phyloP scores from a whole-genome alignment of 1,284 basidiomycete genomes.

The Ganoderma multipileum region DNA sequence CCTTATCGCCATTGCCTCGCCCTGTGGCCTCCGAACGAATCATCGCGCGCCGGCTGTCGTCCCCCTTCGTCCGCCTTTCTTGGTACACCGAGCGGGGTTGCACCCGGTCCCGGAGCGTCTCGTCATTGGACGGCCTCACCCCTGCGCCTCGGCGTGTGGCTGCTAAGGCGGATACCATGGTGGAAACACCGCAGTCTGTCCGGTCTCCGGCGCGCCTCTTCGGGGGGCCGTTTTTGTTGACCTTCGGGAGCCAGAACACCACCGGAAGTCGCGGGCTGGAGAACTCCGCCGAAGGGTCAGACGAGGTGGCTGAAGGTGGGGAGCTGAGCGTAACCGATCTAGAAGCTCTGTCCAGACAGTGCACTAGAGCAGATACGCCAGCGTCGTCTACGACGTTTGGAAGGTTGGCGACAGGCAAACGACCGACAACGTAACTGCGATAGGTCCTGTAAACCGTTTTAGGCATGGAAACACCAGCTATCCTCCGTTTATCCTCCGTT shows the following conservation, averaged over 20 bases:
- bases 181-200: conserved; percentile 13
- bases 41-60: conserved; percentile 15
- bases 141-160: conserved; percentile 32
- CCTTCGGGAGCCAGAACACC: conserved; percentile 28
- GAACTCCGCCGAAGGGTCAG: conserved; percentile 11
- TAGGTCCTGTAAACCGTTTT: not conserved
- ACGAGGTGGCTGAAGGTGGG: conserved; percentile 4
- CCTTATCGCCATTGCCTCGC: not conserved
- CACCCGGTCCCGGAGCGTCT: not conserved
- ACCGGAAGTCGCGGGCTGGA: conserved; percentile 9
- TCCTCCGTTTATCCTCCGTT: not conserved
- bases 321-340: conserved; percentile 1
- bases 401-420: not conserved
- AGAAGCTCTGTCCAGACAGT: conserved; percentile 10
- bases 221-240: conserved; percentile 32
- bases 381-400: conserved; percentile 27
- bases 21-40: conserved; percentile 21
- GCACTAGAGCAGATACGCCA: conserved; percentile 24
- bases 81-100: conserved; percentile 10
- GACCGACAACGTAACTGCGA: not conserved
- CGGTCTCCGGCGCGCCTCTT: conserved; percentile 18
- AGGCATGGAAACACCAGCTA: not conserved
- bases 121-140: conserved; percentile 11
- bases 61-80: conserved; percentile 9
- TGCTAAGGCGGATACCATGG: conserved; percentile 12